Percentiles rank a stretch among this genome's conserved stretches.
These are phyloP conservation scores for Penicillium soppii DNA, from an alignment of 495 filamentous ascomycete genomes.

Conservation along the genomic window DNA sequence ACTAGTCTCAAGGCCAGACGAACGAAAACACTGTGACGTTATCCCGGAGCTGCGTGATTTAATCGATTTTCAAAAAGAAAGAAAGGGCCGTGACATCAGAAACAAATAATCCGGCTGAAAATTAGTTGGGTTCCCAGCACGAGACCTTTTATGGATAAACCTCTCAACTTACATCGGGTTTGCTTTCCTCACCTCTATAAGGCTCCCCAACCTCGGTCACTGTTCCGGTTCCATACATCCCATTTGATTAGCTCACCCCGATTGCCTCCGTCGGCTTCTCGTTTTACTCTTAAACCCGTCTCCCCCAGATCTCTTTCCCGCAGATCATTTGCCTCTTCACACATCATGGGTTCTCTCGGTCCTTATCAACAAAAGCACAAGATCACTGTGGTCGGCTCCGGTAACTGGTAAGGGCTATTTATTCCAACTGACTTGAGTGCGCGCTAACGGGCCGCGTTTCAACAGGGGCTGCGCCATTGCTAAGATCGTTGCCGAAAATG, in stretches of 20 bases:
- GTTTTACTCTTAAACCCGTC: constrained; percentile 21
- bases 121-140: constrained; percentile 13
- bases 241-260: constrained; percentile 8
- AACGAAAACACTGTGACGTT: constrained; percentile 2
- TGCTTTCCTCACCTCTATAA: constrained; percentile 21
- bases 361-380: constrained; percentile 74
- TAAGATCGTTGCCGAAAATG: constrained; percentile 95
- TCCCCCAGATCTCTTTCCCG: constrained; percentile 13
- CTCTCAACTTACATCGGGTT: constrained; percentile 18
- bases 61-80: neutral
- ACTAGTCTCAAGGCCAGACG: neutral
- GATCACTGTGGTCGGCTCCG: constrained; percentile 90
- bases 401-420: constrained; percentile 74
- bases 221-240: constrained; percentile 17
- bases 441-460: constrained; percentile 9
- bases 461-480: constrained; percentile 89
- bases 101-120: neutral
- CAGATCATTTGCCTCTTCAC: constrained; percentile 22
- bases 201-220: constrained; percentile 22
- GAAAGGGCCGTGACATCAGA: constrained; percentile 9
- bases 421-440: neutral
- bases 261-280: constrained; percentile 21
- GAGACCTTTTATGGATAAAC: constrained; percentile 16
- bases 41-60: constrained; percentile 1
- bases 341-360: constrained; percentile 43